Conservation (phyloP, 352 stramenopile genomes). For the Albugo laibachii region DNA sequence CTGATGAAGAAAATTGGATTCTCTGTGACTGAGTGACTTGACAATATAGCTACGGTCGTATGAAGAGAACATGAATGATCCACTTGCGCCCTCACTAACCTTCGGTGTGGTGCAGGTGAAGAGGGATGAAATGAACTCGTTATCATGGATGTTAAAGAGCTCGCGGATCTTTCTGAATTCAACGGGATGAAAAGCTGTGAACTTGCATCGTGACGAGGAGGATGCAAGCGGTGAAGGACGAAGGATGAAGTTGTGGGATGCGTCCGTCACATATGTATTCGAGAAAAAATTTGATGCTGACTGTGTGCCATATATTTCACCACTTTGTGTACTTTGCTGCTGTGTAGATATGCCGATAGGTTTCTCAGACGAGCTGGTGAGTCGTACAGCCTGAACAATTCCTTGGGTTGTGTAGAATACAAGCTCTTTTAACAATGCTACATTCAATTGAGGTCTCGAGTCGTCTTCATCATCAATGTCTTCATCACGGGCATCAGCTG, state of each 20-base stretch:
- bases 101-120: conserved; percentile 47
- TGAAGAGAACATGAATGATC: conserved; percentile 73
- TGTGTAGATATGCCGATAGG: background rate
- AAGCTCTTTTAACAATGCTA: conserved; percentile 51
- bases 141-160: conserved; percentile 33
- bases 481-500: conserved; percentile 7
- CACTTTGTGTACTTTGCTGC: background rate
- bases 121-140: conserved; percentile 30
- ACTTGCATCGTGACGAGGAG: conserved; percentile 27
- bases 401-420: conserved; percentile 61
- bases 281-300: background rate
- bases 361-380: conserved; percentile 4
- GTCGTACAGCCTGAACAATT: conserved; percentile 33
- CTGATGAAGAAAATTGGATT: conserved; percentile 36
- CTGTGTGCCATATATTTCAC: background rate
- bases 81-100: conserved; percentile 55
- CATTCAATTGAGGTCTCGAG: conserved; percentile 54
- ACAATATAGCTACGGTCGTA: conserved; percentile 57
- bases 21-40: conserved; percentile 41
- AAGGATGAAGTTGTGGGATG: background rate
- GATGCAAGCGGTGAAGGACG: conserved; percentile 2
- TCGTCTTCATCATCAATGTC: conserved; percentile 25
- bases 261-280: background rate
- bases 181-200: conserved; percentile 32
- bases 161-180: conserved; percentile 29